Evolutionary conservation across 139 green algal species (phyloP).

Genomic region (Chlorella ohadii): DNA sequence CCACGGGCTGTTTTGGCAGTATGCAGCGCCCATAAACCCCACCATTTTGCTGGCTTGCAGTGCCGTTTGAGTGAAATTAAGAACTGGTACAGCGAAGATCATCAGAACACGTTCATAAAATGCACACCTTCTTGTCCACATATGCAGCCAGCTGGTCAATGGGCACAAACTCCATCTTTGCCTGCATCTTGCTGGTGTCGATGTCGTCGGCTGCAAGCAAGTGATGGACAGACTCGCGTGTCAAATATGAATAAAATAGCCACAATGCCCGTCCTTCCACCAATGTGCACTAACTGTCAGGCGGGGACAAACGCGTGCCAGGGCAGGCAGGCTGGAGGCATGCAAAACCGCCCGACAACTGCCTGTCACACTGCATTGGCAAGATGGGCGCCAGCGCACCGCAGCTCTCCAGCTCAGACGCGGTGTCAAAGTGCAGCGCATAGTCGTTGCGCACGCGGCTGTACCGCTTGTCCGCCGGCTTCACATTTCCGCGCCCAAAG

Average conservation of each 20-base stretch:
- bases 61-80: too few relatives aligned
- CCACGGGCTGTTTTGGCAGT: too few relatives aligned
- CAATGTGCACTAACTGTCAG: too few relatives aligned
- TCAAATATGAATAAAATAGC: too few relatives aligned
- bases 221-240: too few relatives aligned
- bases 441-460: constrained; percentile 79
- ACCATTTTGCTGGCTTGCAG: too few relatives aligned
- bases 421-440: constrained; percentile 73
- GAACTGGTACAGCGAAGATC: too few relatives aligned
- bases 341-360: too few relatives aligned
- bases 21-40: too few relatives aligned
- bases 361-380: not conserved
- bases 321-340: too few relatives aligned
- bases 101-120: not conserved
- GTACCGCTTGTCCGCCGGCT: constrained; percentile 84
- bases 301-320: too few relatives aligned
- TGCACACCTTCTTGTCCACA: constrained; percentile 62
- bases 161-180: constrained; percentile 69
- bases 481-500: constrained; percentile 64
- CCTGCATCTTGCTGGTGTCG: constrained; percentile 57
- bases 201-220: constrained; percentile 62
- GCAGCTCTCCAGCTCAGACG: constrained; percentile 37
- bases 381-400: not conserved
- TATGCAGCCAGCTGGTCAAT: constrained; percentile 72
- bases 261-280: too few relatives aligned